These are phyloP conservation scores for Venturia nashicola DNA, from an alignment of 2,329 filamentous ascomycete genomes.

Conservation along the genomic window DNA sequence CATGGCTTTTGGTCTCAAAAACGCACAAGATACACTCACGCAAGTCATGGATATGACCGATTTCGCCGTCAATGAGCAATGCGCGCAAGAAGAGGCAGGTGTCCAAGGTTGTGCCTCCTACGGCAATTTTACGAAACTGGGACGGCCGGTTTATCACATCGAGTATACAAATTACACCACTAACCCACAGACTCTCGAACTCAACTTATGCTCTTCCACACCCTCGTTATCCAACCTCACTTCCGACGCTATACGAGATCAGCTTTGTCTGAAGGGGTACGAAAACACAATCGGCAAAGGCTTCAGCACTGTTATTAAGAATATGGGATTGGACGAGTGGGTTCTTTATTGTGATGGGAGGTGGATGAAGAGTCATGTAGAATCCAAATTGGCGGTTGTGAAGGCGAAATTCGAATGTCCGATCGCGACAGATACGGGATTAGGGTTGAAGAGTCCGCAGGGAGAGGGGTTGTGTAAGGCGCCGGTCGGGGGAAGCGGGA, in stretches of 20 bases:
- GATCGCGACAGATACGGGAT: background rate
- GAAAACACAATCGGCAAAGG: background rate
- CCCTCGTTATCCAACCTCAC: background rate
- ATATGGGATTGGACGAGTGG: slow-evolving; percentile 7
- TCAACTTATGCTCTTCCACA: background rate
- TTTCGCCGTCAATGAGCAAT: slow-evolving; percentile 7
- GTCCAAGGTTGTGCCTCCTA: background rate
- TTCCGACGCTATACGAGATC: background rate
- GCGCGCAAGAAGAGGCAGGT: background rate
- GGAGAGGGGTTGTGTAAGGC: background rate
- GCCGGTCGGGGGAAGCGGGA: background rate
- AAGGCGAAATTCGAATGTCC: background rate
- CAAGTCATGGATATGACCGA: background rate
- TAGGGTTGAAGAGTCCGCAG: background rate
- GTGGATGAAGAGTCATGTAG: background rate
- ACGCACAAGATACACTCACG: slow-evolving; percentile 2
- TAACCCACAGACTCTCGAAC: background rate
- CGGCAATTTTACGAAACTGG: slow-evolving; percentile 24
- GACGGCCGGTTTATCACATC: slow-evolving; percentile 9
- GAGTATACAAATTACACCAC: slow-evolving; percentile 6
- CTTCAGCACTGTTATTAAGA: slow-evolving; percentile 9
- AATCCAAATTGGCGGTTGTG: background rate
- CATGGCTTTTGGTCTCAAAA: slow-evolving; percentile 3
- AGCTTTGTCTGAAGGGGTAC: slow-evolving; percentile 17
- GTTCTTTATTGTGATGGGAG: slow-evolving; percentile 10